Conservation (phyloP, 2,329 filamentous ascomycete genomes). For the Colletotrichum phormii region DNA sequence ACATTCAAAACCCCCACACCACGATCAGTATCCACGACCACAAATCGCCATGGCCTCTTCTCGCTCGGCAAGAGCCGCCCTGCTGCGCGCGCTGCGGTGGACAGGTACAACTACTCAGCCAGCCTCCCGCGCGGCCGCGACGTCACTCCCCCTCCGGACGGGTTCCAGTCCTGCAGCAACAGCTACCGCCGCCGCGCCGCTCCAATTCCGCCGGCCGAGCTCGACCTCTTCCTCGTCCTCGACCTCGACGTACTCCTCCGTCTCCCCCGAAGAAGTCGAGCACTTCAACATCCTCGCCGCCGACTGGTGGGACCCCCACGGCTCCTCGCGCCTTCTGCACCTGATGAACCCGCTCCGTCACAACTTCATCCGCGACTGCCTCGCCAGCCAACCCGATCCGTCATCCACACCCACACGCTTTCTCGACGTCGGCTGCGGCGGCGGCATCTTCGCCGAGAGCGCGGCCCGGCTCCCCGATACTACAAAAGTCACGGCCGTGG, state of each 20-base stretch:
- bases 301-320: constrained; percentile 97
- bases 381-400: constrained; percentile 61
- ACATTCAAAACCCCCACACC: neutral
- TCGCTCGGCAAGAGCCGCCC: constrained; percentile 31
- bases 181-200: too few relatives aligned
- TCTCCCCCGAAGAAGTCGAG: constrained; percentile 89
- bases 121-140: constrained; percentile 14
- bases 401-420: constrained; percentile 61
- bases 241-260: constrained; percentile 66
- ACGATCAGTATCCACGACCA: constrained; percentile 1
- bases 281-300: constrained; percentile 96
- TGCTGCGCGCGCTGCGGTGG: constrained; percentile 32
- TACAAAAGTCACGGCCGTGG: constrained; percentile 77
- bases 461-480: constrained; percentile 77
- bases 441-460: constrained; percentile 94
- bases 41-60: constrained; percentile 28
- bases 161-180: neutral
- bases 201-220: constrained; percentile 1
- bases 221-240: constrained; percentile 33
- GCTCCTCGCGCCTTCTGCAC: constrained; percentile 90
- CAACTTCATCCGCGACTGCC: constrained; percentile 85
- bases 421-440: constrained; percentile 94
- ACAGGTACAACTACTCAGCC: neutral
- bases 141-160: constrained; percentile 6
- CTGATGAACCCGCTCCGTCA: constrained; percentile 98